Evolutionary conservation across 805 yeast species (phyloP).

Genomic region (Schizosaccharomyces octosporus): DNA sequence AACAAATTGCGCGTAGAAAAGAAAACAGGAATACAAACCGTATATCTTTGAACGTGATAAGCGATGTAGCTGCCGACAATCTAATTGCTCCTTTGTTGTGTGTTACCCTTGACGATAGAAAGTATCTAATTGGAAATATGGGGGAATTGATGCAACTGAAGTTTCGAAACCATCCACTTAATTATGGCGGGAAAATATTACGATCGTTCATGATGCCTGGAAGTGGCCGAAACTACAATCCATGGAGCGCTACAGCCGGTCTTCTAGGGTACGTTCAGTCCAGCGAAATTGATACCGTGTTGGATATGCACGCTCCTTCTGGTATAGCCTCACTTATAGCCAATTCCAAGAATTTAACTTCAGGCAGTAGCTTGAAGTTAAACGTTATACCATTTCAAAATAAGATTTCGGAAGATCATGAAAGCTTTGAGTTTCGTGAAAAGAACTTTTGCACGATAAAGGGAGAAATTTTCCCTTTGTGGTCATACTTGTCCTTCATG

Average conservation of each 20-base stretch:
- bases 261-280: background rate
- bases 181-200: background rate
- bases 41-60: constrained; percentile 41
- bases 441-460: background rate
- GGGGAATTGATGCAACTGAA: background rate
- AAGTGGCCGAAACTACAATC: background rate
- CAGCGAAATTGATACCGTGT: background rate
- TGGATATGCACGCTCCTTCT: background rate
- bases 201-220: background rate
- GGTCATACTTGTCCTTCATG: background rate
- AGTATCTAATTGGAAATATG: background rate
- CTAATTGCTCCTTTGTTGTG: background rate
- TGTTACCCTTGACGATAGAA: background rate
- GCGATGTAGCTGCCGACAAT: constrained; percentile 36
- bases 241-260: background rate
- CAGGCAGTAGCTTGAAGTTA: background rate
- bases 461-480: background rate
- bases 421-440: background rate
- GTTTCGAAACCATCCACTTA: background rate
- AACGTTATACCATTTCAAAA: background rate
- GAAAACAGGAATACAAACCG: background rate
- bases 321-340: background rate
- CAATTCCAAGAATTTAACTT: background rate
- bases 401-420: background rate
- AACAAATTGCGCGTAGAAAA: background rate